Evolutionary conservation across 2,329 filamentous ascomycete genomes (phyloP), one percentile per base, ranked within the genome.

Genomic region (Sporothrix dimorphospora): DNA sequence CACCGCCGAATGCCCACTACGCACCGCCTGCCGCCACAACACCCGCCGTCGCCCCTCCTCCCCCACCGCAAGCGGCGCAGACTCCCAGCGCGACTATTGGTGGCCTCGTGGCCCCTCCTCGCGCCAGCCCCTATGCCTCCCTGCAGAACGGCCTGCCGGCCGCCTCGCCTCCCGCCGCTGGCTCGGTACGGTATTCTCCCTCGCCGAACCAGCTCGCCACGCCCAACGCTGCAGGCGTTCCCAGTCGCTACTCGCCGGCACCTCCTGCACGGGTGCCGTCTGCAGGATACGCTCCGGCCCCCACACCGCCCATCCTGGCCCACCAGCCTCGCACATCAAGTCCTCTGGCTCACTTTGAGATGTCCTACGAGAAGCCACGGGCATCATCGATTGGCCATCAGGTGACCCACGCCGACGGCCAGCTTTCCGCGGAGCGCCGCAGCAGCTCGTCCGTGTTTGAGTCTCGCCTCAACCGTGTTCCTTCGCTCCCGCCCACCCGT

Each of bases 311-410:
- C 16, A 79, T 84, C 49, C 81, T 90, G 53, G 82, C 88, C 63
- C 88, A 91, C 76, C 85, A 89, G 74, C 89, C 89, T 9, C 83
- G 89, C 74, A 91, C 89, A 1, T 91, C 89, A 1, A 91, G 89
- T 75, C 89, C 89, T 0, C 79, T 91, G 72, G 89, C 89, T 6
- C 88, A 91, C 75, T 90, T 89, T 72, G 89, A 91, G 78, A 83
- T 84, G 12, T 83, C 82, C 8, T 82, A 83, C 70, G 82, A 83
- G 42, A 75, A 75, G 59, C 72, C 73, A 16, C 2, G 72, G n/a
- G 65, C 69, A 0, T 24, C 66, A 27, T 81, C 81, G 61, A 42
- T 21, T 30, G 57, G 65, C 75, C 78, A 51, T 74, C 76, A 75
- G 16, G 24, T 77, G 5, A 72, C 73, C 7, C 82, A 83, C 71